Evolutionary conservation across 768 basidiomycete genomes (phyloP), one percentile per base, ranked within the genome.

Genomic region (Russula sp.): DNA sequence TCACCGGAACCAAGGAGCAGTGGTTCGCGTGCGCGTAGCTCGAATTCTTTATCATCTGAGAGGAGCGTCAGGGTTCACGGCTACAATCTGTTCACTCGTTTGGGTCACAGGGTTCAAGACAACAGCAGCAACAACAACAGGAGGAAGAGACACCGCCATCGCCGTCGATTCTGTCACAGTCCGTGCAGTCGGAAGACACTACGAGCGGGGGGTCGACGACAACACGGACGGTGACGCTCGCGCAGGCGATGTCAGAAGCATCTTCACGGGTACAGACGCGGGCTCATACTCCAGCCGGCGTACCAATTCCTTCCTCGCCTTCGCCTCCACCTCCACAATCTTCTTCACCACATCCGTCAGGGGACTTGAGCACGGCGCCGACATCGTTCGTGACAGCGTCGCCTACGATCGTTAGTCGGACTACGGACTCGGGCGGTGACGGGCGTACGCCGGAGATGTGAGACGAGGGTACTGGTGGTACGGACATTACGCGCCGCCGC

Each of bases 121-220:
- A 7, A n/a, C 53, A 36, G 3, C 14, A 14, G n/a, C n/a, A n/a
- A n/a, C n/a, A n/a, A 5, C 53, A 38, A 2, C 22, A 55, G 4
- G 5, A 34, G 3, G 34, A 34, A 10, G 32, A 22, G 34, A 22
- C 10, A 20, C 36, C 55, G 4, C 38, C 55, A 2, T 42, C 71
- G n/a, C 73, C 62, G 16, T 72, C 72, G 40, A 66, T 66, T 18
- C 9, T 73, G 57, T 68, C 72, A 8, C 64, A 40, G 26, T 52
- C 58, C 16, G 63, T 66, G 54, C 67, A 63, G 1, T 71, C 71
- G 66, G n/a, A 61, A n/a, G 57, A 48, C 18, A 61, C 62, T 52
- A 51, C 20, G 59, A 59, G 48, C 30, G 58, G 56, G 22, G n/a
- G n/a, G n/a, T 59, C 62, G 55, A 54, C 62, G 13, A 59, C 62